A percentile compares a stretch with the other conserved stretches of the same genome.
These are phyloP conservation scores for Corymbia citriodora DNA, from an alignment of 441 rosid genomes.

Conservation along the genomic window DNA sequence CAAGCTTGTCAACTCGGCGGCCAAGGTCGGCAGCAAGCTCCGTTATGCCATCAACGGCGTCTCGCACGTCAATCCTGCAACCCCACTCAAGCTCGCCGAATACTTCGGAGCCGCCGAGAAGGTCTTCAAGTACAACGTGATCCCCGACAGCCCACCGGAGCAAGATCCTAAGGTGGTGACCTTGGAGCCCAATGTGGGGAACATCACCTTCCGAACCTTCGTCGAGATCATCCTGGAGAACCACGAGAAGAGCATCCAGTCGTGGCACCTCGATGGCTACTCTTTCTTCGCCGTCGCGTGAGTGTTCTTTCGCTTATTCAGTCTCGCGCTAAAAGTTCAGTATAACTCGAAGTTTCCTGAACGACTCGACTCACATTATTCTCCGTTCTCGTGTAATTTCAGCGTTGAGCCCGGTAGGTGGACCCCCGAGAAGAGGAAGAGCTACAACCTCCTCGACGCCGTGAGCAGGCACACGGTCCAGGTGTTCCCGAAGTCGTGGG, in stretches of 20 bases:
- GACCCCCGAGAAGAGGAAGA: slow-evolving; percentile 15
- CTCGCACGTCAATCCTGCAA: slow-evolving; percentile 1
- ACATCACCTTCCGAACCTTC: slow-evolving; percentile 13
- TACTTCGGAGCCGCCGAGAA: slow-evolving; percentile 4
- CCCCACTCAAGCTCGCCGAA: slow-evolving; percentile 13
- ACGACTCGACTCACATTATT: background rate
- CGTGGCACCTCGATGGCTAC: slow-evolving; percentile 14
- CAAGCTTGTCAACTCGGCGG: slow-evolving; percentile 12
- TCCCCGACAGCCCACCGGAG: slow-evolving; percentile 7
- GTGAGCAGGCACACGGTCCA: slow-evolving; percentile 16
- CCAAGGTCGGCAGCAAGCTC: background rate
- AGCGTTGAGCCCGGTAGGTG: slow-evolving; percentile 15
- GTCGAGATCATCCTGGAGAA: slow-evolving; percentile 19
- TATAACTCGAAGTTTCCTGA: background rate
- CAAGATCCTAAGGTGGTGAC: background rate
- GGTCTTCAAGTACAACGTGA: slow-evolving; percentile 10
- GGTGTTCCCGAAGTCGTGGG: slow-evolving; percentile 16
- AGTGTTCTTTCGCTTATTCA: background rate
- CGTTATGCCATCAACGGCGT: slow-evolving; percentile 12
- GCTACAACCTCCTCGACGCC: slow-evolving; percentile 12
- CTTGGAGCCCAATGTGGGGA: background rate
- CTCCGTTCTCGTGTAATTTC: background rate
- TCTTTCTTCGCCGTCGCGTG: slow-evolving; percentile 14
- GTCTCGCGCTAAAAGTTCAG: background rate
- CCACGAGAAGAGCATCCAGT: slow-evolving; percentile 17